Conservation (phyloP, 202 grass and related monocot species). For the Elaeis oleifera region DNA sequence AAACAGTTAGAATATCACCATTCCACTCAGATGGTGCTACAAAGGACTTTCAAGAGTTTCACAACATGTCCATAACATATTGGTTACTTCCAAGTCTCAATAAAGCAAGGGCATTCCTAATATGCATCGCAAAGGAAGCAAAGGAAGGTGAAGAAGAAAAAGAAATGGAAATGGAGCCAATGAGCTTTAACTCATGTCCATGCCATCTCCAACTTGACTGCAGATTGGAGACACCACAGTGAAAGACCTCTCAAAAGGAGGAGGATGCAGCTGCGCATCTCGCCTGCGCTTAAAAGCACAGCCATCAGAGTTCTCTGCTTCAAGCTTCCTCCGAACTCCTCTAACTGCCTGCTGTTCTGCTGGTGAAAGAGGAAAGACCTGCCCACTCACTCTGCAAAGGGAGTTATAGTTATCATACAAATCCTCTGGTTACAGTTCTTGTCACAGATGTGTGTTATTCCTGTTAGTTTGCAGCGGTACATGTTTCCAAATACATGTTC, state of each 20-base stretch:
- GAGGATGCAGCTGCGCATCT: constrained; percentile 58
- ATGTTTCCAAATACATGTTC: constrained; percentile 93
- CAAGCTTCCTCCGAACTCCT: constrained; percentile 91
- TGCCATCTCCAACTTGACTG: constrained; percentile 91
- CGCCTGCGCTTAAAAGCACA: constrained; percentile 86
- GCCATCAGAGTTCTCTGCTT: constrained; percentile 61
- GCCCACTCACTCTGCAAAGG: constrained; percentile 86
- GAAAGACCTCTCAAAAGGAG: constrained; percentile 87
- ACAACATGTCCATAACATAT: constrained; percentile 38
- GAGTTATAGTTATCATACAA: constrained; percentile 95
- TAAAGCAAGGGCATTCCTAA: constrained; percentile 41
- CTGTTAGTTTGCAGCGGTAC: constrained; percentile 90
- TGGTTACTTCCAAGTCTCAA: constrained; percentile 30
- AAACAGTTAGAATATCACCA: constrained; percentile 43
- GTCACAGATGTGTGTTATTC: constrained; percentile 83
- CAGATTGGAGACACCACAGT: constrained; percentile 55
- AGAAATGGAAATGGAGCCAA: constrained; percentile 26
- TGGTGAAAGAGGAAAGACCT: constrained; percentile 82
- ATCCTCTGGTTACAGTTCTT: constrained; percentile 97
- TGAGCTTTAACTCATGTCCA: constrained; percentile 96
- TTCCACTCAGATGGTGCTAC: constrained; percentile 41
- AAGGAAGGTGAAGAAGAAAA: constrained; percentile 21
- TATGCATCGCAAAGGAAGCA: constrained; percentile 34
- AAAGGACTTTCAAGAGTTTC: constrained; percentile 45
- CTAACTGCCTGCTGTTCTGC: constrained; percentile 73